Percentiles rank a stretch among this genome's conserved stretches.
These are phyloP conservation scores for Aspergillus quadricinctus DNA, from an alignment of 2,329 filamentous ascomycete genomes.

Conservation along the genomic window DNA sequence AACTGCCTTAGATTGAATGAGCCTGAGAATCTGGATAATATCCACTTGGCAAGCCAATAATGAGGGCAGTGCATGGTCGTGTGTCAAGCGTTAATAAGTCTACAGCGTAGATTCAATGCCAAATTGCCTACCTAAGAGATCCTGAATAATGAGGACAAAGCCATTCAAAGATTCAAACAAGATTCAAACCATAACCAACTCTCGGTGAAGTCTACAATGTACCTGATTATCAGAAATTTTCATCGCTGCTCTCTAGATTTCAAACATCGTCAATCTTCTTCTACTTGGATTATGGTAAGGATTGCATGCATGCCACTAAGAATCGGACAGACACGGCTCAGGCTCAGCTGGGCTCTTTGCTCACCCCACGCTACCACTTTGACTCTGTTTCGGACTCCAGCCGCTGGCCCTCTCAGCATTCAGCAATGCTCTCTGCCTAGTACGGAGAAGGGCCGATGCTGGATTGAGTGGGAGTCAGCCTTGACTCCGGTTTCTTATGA, in stretches of 20 bases:
- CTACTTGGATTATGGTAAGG: neutral
- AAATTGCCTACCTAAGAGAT: neutral
- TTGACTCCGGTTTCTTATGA: neutral
- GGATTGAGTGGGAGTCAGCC: neutral
- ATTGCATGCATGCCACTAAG: slow-evolving; percentile 17
- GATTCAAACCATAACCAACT: too few species aligned
- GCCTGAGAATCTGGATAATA: neutral
- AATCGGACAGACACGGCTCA: slow-evolving; percentile 15
- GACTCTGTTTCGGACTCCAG: slow-evolving; percentile 1
- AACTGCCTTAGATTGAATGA: neutral
- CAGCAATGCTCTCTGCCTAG: neutral
- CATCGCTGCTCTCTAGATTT: neutral
- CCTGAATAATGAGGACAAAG: neutral
- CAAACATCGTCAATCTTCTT: neutral
- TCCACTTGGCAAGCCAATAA: neutral
- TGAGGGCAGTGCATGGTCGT: neutral
- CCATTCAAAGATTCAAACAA: too few species aligned
- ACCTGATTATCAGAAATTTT: neutral
- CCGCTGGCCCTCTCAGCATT: neutral
- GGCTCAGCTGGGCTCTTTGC: slow-evolving; percentile 21
- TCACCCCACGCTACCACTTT: slow-evolving; percentile 14
- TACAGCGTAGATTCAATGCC: too few species aligned
- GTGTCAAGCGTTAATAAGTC: too few species aligned
- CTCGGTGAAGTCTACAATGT: neutral
- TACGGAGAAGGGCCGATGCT: neutral